Evolutionary conservation across 2,329 filamentous ascomycete genomes (phyloP).

Genomic region (Colletotrichum sojae): DNA sequence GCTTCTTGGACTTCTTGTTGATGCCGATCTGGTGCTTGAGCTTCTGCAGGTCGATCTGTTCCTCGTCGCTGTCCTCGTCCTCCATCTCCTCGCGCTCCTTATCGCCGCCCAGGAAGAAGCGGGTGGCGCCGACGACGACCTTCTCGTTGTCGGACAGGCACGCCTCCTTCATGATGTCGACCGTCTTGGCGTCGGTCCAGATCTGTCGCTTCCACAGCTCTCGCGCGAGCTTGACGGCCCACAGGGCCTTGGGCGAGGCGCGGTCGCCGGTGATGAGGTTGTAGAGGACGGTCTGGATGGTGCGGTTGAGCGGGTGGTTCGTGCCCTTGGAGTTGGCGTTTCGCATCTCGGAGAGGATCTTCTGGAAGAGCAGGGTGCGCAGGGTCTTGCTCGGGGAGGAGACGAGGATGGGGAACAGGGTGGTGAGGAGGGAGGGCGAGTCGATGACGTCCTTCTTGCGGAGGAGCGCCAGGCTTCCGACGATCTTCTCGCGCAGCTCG

Average conservation of each 20-base stretch:
- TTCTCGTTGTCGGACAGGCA: conserved; percentile 92
- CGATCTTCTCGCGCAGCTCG: conserved; percentile 93
- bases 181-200: conserved; percentile 94
- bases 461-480: conserved; percentile 88
- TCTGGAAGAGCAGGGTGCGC: conserved; percentile 84
- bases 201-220: conserved; percentile 98
- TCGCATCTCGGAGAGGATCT: conserved; percentile 92
- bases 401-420: conserved; percentile 93
- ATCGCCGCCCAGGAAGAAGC: conserved; percentile 96
- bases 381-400: conserved; percentile 93
- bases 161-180: conserved; percentile 98
- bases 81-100: conserved; percentile 95
- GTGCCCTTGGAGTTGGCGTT: conserved; percentile 88
- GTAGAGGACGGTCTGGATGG: conserved; percentile 92
- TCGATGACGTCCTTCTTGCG: conserved; percentile 94
- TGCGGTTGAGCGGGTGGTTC: conserved; percentile 94
- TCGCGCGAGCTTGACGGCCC: conserved; percentile 95
- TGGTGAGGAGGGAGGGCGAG: conserved; percentile 85
- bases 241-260: conserved; percentile 87
- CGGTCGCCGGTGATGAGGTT: conserved; percentile 91
- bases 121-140: conserved; percentile 86
- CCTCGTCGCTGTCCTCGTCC: conserved; percentile 89
- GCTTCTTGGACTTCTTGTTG: conserved; percentile 97
- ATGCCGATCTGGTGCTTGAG: conserved; percentile 89
- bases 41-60: conserved; percentile 82